Evolutionary conservation across 805 yeast species (phyloP), one percentile per base, ranked within the genome.

Genomic region (Wickerhamiella qilinensis): DNA sequence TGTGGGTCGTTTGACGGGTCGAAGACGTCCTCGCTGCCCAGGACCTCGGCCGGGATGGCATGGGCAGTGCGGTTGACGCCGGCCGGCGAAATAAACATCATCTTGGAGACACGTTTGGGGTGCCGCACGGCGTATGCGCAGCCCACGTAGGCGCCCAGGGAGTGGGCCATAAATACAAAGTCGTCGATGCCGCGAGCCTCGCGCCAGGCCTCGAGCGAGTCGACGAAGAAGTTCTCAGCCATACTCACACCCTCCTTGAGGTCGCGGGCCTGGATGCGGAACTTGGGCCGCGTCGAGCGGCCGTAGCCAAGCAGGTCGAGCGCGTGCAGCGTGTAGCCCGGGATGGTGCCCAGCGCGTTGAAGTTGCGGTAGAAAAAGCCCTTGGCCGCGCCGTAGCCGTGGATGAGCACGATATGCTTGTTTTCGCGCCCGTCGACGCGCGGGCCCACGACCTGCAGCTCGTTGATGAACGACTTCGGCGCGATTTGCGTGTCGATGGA

Each of bases 331-430:
- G 77, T 69, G 80, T 91, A 80, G 30, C 57, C 61, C 2, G 59
- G 56, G 6, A 51, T 39, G 2, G 50, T 32, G 5, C 56, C 53
- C 36, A 78, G 55, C 0, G 57, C 63, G 34, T 68, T 70, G 46
- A 82, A 71, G 52, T 82, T 88, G 44, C 77, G 71, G 50, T 77
- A 70, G 49, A 74, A 88, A 39, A 84, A 75, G 20, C 93, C 88
- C 12, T 85, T 69, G 1, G 93, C 82, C 0, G 97, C 94, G 2
- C 94, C 95, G 53, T 84, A 85, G 0, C 98, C 98, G 57, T 88
- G 98, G 3, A 91, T 59, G 44, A 88, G 57, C 2, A 91, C 83
- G 19, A 85, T 56, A 35, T 57, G 79, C 70, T 47, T 65, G 44
- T 76, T 36, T 30, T 43, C 45, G 30, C 44, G 36, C 11, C 37